These are phyloP conservation scores for Fraxinus anomala DNA, from an alignment of 257 asterid genomes.

Conservation along the genomic window DNA sequence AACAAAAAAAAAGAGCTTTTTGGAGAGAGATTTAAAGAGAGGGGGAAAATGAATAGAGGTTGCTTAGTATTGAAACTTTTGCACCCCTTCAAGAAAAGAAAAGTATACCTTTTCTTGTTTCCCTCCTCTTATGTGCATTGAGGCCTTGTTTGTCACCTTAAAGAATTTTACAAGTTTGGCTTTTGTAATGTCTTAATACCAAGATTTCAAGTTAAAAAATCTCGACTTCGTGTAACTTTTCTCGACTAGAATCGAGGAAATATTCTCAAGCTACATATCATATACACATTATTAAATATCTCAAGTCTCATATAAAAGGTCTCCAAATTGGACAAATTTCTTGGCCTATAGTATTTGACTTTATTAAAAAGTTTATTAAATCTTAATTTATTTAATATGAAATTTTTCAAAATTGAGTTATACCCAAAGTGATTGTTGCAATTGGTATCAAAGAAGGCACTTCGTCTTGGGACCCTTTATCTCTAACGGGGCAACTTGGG, in stretches of 20 bases:
- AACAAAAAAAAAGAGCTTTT: conserved; percentile 28
- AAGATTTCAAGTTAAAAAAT: not conserved
- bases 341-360: not conserved
- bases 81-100: conserved; percentile 37
- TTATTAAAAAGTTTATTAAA: not conserved
- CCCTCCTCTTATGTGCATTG: conserved; percentile 16
- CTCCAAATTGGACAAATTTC: no score
- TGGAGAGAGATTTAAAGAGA: conserved; percentile 25
- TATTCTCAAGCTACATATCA: not conserved
- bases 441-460: no score
- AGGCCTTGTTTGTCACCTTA: conserved; percentile 19
- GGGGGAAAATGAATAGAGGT: conserved; percentile 30
- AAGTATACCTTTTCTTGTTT: conserved; percentile 16
- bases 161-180: conserved; percentile 15
- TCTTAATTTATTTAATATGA: not conserved
- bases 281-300: no score
- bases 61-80: conserved; percentile 32
- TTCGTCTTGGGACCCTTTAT: no score
- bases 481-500: no score
- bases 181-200: conserved; percentile 19
- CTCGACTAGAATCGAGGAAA: not conserved
- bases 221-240: not conserved
- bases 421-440: no score
- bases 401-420: no score
- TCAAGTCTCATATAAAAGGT: not conserved